Conservation (phyloP, 2,329 filamentous ascomycete species). For the Dichotomopilus funicola region DNA sequence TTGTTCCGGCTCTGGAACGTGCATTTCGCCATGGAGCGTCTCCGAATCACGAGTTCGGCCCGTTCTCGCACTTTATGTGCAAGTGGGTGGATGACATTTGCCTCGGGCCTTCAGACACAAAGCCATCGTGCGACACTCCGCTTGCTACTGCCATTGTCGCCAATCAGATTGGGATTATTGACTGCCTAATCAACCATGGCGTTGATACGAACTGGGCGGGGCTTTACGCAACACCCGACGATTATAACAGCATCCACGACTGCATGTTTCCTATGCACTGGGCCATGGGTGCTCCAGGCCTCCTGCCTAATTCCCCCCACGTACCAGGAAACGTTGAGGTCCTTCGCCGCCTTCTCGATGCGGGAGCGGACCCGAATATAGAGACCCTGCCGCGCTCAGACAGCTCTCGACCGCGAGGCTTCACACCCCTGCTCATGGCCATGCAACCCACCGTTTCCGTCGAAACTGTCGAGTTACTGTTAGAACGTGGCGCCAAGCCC, state of each 20-base stretch:
- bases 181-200: slow-evolving; percentile 7
- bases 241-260: background rate
- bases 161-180: slow-evolving; percentile 7
- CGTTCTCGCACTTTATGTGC: background rate
- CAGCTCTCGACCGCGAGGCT: background rate
- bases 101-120: too few relatives aligned
- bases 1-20: slow-evolving; percentile 10
- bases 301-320: background rate
- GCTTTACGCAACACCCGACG: background rate
- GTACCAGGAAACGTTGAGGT: slow-evolving; percentile 6
- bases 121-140: slow-evolving; percentile 1
- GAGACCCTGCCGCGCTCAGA: background rate
- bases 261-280: slow-evolving; percentile 6
- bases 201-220: background rate
- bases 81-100: background rate
- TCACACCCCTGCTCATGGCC: slow-evolving; percentile 11
- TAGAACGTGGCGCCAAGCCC: slow-evolving; percentile 11
- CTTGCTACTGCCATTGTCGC: slow-evolving; percentile 12
- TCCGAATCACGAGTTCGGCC: slow-evolving; percentile 4
- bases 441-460: slow-evolving; percentile 11
- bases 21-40: slow-evolving; percentile 10
- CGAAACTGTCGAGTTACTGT: slow-evolving; percentile 14
- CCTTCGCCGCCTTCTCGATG: slow-evolving; percentile 11
- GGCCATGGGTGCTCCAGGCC: slow-evolving; percentile 4
- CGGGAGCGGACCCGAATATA: slow-evolving; percentile 14